These are phyloP conservation scores for Colletotrichum somersetense DNA, from an alignment of 2,329 filamentous ascomycete species.

Conservation along the genomic window DNA sequence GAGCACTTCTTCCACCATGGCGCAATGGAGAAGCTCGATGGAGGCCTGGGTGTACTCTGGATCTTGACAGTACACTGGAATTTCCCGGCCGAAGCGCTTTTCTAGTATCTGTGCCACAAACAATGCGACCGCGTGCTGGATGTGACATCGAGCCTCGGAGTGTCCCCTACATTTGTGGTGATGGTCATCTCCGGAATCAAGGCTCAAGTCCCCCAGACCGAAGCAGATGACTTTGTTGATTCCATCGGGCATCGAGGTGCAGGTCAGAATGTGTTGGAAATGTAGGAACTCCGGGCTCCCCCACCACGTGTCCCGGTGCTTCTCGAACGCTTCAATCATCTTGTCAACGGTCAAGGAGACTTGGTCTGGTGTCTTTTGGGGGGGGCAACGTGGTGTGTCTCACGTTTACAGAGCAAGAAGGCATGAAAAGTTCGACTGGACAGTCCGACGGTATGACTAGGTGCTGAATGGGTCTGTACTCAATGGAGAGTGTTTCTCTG, in stretches of 20 bases:
- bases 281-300: background rate
- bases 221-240: conserved; percentile 22
- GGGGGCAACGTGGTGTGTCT: background rate
- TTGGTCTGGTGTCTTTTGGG: background rate
- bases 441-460: background rate
- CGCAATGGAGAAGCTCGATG: conserved; percentile 2
- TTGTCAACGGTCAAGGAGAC: background rate
- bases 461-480: background rate
- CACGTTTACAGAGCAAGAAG: background rate
- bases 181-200: background rate
- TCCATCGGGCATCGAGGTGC: background rate
- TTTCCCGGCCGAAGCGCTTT: background rate
- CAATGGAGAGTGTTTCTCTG: background rate
- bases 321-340: background rate
- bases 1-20: conserved; percentile 31
- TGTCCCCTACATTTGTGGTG: background rate
- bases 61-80: conserved; percentile 17
- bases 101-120: background rate
- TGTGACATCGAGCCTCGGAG: background rate
- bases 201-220: conserved; percentile 1
- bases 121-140: conserved; percentile 14
- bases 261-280: background rate
- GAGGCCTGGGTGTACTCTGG: background rate
- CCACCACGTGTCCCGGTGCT: background rate
- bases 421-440: background rate